Evolutionary conservation across 768 basidiomycete genomes (phyloP).

Genomic region (Kwoniella newhampshirensis): DNA sequence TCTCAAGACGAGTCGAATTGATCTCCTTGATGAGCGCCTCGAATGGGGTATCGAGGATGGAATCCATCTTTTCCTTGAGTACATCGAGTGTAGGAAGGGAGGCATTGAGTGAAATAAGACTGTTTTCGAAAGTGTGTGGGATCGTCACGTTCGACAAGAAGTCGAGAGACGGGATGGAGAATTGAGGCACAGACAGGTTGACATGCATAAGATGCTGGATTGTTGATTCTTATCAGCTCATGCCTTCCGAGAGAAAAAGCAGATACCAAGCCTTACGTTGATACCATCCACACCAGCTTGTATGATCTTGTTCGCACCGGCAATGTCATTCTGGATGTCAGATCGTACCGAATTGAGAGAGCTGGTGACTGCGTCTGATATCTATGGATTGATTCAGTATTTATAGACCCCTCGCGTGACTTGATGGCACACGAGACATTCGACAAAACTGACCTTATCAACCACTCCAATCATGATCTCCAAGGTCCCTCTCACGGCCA

Average conservation of each 20-base stretch:
- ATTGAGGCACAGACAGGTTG: constrained; percentile 62
- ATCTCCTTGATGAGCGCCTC: constrained; percentile 83
- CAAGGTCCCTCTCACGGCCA: constrained; percentile 78
- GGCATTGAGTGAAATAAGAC: constrained; percentile 72
- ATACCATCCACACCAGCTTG: constrained; percentile 64
- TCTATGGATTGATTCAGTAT: constrained; percentile 56
- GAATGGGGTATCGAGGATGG: constrained; percentile 65
- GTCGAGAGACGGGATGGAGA: constrained; percentile 72
- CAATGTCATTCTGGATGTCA: constrained; percentile 70
- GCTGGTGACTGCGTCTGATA: constrained; percentile 66
- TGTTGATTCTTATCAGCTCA: constrained; percentile 7
- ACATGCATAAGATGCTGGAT: constrained; percentile 63
- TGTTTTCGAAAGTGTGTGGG: constrained; percentile 70
- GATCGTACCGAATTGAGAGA: constrained; percentile 66
- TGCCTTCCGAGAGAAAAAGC: not conserved
- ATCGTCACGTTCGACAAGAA: constrained; percentile 75
- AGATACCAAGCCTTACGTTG: constrained; percentile 58
- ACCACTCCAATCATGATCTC: constrained; percentile 78
- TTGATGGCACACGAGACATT: not conserved
- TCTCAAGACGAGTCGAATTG: constrained; percentile 75
- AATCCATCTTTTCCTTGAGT: constrained; percentile 71
- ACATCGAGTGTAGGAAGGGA: constrained; percentile 76
- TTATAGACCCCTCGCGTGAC: too few relatives aligned
- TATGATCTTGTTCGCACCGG: constrained; percentile 68
- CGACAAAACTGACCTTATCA: constrained; percentile 65